Base-by-base conservation (phyloP, 2,329 filamentous ascomycete genomes). In the Corniculantispora saksenae region DNA sequence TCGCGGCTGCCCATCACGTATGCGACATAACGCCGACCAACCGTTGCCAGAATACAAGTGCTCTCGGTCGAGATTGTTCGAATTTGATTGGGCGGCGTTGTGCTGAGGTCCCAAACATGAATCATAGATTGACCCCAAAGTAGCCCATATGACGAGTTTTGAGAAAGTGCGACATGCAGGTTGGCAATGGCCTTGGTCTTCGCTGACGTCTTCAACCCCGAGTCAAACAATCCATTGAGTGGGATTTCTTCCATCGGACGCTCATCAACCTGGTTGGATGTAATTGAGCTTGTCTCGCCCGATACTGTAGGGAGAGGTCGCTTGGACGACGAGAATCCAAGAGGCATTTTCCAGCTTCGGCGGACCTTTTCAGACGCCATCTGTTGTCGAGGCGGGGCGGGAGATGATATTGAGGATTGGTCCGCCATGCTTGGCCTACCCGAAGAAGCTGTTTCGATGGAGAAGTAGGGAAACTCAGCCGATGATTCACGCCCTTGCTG, bases 1-100 rank as follows among this genome's bases (percentile, higher is more conserved):
- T 79, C 78, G n/a, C 77, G 71, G 19, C 74, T 78, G 3, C 77
- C 77, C 64, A 79, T 74, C 7, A 80, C 74, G 66, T 79, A 80
- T 29, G 77, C 78, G 25, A 79, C 63, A 65, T 78, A 73, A 8
- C 69, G 69, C 63, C 73, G 78, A 1, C 75, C 77, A 1, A 80
- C 74, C 5, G 76, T 72, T 23, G 76, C 78, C 27, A 79, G 66
- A 19, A 79, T 72, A 64, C 78, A 80, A 13, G 73, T 77, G 67
- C 77, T 79, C 51, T 78, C 77, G 0, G 75, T 76, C 17, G 72
- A 66, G 32, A 80, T 73, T 9, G 72, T 71, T 56, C 75, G 70
- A 29, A 72, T 69, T 51, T 76, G 68, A 1, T 72, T 72, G 1
- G 77, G 75, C 7, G 78, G 77, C 1, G 76, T 77, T 12, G 73